Evolutionary conservation across 148 eudicot genomes (phyloP).

Genomic region (Amaranthus palmeri): DNA sequence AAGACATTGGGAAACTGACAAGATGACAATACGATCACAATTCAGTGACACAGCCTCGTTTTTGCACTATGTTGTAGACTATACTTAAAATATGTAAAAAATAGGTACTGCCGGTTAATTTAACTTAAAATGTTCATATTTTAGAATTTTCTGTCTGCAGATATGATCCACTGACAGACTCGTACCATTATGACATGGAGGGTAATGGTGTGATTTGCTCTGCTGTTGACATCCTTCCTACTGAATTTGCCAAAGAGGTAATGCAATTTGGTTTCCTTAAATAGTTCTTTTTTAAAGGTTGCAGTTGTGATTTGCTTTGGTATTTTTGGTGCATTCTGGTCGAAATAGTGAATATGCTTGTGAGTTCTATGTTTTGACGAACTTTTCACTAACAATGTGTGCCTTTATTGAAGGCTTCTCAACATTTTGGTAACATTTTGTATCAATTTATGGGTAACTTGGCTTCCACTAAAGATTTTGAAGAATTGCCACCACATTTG

Average conservation of each 20-base stretch:
- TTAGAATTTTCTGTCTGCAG: conserved; percentile 32
- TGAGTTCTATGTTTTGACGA: not conserved
- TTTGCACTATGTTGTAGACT: not conserved
- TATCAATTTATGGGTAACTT: conserved; percentile 66
- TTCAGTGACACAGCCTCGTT: too few species aligned
- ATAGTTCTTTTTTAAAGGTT: not conserved
- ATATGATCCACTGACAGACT: conserved; percentile 64
- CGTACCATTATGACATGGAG: conserved; percentile 74
- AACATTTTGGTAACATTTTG: conserved; percentile 91
- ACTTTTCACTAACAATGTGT: conserved; percentile 11
- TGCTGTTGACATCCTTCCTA: conserved; percentile 95
- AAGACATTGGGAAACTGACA: not conserved
- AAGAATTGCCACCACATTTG: conserved; percentile 57
- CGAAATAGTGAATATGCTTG: not conserved
- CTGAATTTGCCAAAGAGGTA: conserved; percentile 99
- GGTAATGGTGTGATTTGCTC: conserved; percentile 77
- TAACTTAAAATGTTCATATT: not conserved
- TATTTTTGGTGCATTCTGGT: not conserved
- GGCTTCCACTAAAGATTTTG: conserved; percentile 51
- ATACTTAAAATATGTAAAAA: not conserved
- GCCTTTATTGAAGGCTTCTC: conserved; percentile 68
- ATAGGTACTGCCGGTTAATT: not conserved
- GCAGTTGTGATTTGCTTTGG: not conserved
- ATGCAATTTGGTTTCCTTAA: not conserved
- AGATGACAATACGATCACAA: too few species aligned